A percentile compares a stretch with the other conserved stretches of the same genome.
phyloP scores from a whole-genome alignment of 2,329 filamentous ascomycete genomes.

The Xylariaceae sp. region DNA sequence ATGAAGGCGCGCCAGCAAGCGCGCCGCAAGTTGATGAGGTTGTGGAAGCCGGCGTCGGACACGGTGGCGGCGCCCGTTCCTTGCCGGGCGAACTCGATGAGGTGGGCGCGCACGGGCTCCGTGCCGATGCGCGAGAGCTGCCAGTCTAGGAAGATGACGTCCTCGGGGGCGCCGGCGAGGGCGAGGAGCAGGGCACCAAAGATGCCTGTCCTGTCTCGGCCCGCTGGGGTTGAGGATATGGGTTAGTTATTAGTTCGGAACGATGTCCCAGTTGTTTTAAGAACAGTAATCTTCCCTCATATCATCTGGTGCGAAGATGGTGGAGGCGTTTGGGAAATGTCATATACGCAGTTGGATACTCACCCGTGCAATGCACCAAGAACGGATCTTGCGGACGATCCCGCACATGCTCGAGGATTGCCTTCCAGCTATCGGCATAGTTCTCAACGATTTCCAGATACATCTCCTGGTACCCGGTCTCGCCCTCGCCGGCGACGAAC shows the following conservation, averaged over 20 bases:
- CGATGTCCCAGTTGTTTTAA: no score
- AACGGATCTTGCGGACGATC: constrained; percentile 42
- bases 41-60: constrained; percentile 43
- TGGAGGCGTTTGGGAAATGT: not conserved
- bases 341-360: constrained; percentile 17
- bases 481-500: constrained; percentile 43
- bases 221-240: constrained; percentile 34
- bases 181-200: constrained; percentile 45
- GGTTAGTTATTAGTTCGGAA: not conserved
- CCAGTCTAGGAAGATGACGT: constrained; percentile 45
- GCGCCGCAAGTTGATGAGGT: constrained; percentile 41
- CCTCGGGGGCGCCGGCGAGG: constrained; percentile 43
- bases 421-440: constrained; percentile 40
- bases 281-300: no score
- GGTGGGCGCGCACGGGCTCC: constrained; percentile 45
- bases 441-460: constrained; percentile 43
- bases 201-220: constrained; percentile 51
- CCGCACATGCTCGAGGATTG: constrained; percentile 44
- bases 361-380: constrained; percentile 52
- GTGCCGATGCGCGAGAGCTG: constrained; percentile 50
- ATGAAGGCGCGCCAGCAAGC: constrained; percentile 44
- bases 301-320: no score
- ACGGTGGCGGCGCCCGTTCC: constrained; percentile 33
- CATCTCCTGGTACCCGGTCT: constrained; percentile 41
- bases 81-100: constrained; percentile 39